Evolutionary conservation across 129 eudicot genomes (phyloP).

Genomic region (Artemisia tridentata): DNA sequence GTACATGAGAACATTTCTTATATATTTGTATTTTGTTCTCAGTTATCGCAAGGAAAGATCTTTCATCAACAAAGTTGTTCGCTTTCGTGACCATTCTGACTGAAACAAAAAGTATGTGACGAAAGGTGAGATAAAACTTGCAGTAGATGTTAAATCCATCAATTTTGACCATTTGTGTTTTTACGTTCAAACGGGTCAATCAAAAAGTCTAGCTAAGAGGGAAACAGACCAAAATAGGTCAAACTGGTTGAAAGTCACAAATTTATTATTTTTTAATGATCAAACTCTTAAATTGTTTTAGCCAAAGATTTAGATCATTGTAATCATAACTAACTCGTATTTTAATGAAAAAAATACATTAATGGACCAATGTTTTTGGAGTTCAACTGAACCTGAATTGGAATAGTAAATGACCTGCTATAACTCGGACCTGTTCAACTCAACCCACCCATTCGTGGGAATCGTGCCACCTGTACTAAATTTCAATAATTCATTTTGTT

Average conservation of each 20-base stretch:
- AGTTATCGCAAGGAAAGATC: conserved; percentile 70
- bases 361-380: too few species aligned
- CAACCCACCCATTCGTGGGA: background rate
- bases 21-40: conserved; percentile 17
- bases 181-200: background rate
- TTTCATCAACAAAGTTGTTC: conserved; percentile 72
- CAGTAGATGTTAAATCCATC: background rate
- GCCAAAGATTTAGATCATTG: background rate
- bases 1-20: conserved; percentile 2
- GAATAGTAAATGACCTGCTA: background rate
- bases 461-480: background rate
- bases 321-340: background rate
- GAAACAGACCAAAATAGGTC: background rate
- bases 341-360: too few species aligned
- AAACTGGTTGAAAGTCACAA: background rate
- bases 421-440: background rate
- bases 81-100: conserved; percentile 74
- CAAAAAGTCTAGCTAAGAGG: too few species aligned
- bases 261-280: too few species aligned
- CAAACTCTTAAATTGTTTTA: background rate
- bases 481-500: background rate
- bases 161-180: background rate
- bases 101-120: conserved; percentile 25
- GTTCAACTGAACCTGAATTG: too few species aligned
- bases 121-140: conserved; percentile 27